Conservation (phyloP, 2,329 filamentous ascomycete genomes). For the Colletotrichum godetiae region DNA sequence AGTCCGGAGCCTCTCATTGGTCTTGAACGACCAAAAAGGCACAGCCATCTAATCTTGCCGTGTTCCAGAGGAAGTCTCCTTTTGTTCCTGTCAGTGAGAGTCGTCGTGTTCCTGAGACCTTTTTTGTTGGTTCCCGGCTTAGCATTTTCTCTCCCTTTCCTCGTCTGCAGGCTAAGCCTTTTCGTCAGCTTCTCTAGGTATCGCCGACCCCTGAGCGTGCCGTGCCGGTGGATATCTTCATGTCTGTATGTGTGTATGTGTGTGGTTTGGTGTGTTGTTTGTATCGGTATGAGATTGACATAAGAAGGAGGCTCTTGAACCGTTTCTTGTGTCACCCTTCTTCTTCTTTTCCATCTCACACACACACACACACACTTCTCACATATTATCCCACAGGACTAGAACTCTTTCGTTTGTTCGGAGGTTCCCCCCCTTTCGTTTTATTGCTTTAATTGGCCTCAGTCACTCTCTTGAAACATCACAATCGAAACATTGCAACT, state of each 20-base stretch:
- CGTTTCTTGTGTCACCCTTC: not conserved
- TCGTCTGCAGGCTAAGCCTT: not conserved
- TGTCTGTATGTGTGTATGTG: too few species aligned
- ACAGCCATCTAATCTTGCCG: not conserved
- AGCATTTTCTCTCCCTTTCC: not conserved
- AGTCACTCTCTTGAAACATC: slow-evolving; percentile 22
- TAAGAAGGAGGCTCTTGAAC: slow-evolving; percentile 10
- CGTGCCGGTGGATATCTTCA: not conserved
- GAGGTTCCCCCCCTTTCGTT: not conserved
- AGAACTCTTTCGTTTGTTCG: slow-evolving; percentile 21
- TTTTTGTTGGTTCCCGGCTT: not conserved
- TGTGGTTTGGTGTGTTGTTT: not conserved
- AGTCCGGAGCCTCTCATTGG: slow-evolving; percentile 6
- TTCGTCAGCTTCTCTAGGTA: not conserved
- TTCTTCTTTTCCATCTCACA: not conserved
- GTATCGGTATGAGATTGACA: not conserved
- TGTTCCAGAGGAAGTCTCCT: not conserved
- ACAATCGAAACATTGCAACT: not conserved
- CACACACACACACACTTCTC: not conserved
- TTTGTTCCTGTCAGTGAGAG: not conserved
- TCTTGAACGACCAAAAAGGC: not conserved
- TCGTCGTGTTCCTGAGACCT: not conserved
- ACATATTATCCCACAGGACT: slow-evolving; percentile 2
- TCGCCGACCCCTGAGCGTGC: not conserved
- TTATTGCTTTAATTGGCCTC: slow-evolving; percentile 13